Evolutionary conservation across 2,329 filamentous ascomycete genomes (phyloP).

Genomic region (Sclerotinia minor): DNA sequence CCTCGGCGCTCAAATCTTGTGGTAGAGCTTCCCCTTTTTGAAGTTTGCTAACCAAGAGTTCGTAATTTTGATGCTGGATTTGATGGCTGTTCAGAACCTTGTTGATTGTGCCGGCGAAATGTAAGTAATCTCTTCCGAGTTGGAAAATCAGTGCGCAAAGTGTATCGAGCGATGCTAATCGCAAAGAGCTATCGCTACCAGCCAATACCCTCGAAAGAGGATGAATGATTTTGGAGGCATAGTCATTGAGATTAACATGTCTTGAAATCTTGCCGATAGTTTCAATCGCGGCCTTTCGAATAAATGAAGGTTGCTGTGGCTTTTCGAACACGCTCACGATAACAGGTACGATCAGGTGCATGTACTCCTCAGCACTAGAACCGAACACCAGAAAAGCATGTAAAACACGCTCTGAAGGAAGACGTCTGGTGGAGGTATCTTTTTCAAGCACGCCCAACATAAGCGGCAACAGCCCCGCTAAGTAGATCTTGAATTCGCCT

Average conservation of each 20-base stretch:
- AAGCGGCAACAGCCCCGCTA: conserved; percentile 82
- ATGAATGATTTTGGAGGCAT: conserved; percentile 93
- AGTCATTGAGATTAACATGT: conserved; percentile 96
- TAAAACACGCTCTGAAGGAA: conserved; percentile 83
- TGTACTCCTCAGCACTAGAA: conserved; percentile 94
- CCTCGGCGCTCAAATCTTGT: conserved; percentile 86
- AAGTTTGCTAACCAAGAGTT: conserved; percentile 86
- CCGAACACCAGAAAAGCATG: conserved; percentile 97
- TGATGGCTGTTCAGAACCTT: conserved; percentile 78
- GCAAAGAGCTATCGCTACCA: conserved; percentile 69
- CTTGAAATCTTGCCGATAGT: conserved; percentile 91
- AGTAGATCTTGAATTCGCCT: conserved; percentile 95
- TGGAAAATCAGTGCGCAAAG: conserved; percentile 95
- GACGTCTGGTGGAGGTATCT: conserved; percentile 72
- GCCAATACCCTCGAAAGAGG: conserved; percentile 81
- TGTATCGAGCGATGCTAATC: conserved; percentile 85
- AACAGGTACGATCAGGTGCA: conserved; percentile 96
- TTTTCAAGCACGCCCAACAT: conserved; percentile 95
- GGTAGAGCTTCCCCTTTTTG: conserved; percentile 95
- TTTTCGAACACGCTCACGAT: conserved; percentile 95
- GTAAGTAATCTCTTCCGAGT: conserved; percentile 89
- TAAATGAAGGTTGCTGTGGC: conserved; percentile 72
- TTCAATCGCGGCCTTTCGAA: conserved; percentile 88
- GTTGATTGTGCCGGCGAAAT: conserved; percentile 91
- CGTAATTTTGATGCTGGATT: conserved; percentile 87